These are phyloP conservation scores for Hymenoscyphus repandus DNA, from an alignment of 2,329 filamentous ascomycete genomes.

Conservation along the genomic window DNA sequence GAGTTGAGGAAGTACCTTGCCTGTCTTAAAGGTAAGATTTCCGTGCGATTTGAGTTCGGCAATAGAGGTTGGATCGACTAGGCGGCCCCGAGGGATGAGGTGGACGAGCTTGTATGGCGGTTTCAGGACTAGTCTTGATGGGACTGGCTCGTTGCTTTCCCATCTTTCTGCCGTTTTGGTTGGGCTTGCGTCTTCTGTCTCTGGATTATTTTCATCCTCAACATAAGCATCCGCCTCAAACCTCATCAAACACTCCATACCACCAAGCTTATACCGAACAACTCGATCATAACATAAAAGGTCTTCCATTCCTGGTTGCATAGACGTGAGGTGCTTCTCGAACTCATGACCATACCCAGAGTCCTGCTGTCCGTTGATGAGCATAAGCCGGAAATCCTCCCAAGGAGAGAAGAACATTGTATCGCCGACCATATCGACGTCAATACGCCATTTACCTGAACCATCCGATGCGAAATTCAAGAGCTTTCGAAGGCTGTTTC, in stretches of 20 bases:
- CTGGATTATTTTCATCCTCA: conserved; percentile 1
- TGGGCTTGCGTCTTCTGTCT: background rate
- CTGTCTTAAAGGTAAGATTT: background rate
- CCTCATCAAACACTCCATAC: conserved; percentile 25
- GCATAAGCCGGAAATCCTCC: conserved; percentile 15
- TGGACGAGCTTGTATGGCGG: conserved; percentile 6
- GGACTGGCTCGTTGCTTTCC: background rate
- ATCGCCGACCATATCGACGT: conserved; percentile 29
- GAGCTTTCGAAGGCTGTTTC: conserved; percentile 30
- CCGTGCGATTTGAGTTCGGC: conserved; percentile 22
- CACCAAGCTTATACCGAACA: conserved; percentile 25
- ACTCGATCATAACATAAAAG: conserved; percentile 25
- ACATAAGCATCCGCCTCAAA: conserved; percentile 30
- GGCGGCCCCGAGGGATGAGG: conserved; percentile 10
- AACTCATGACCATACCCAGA: conserved; percentile 31
- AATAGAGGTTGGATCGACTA: conserved; percentile 12
- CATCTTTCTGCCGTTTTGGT: conserved; percentile 1
- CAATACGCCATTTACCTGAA: conserved; percentile 29
- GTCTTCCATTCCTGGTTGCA: conserved; percentile 16
- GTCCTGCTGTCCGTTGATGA: conserved; percentile 7
- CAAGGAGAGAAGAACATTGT: conserved; percentile 33
- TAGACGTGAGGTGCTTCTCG: conserved; percentile 26
- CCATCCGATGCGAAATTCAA: conserved; percentile 21
- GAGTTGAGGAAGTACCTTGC: conserved; percentile 19
- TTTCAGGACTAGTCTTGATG: conserved; percentile 1